A percentile compares a stretch with the other conserved stretches of the same genome.
These are phyloP conservation scores for Trichophyton schoenleinii DNA, from an alignment of 2,329 filamentous ascomycete genomes.

Conservation along the genomic window DNA sequence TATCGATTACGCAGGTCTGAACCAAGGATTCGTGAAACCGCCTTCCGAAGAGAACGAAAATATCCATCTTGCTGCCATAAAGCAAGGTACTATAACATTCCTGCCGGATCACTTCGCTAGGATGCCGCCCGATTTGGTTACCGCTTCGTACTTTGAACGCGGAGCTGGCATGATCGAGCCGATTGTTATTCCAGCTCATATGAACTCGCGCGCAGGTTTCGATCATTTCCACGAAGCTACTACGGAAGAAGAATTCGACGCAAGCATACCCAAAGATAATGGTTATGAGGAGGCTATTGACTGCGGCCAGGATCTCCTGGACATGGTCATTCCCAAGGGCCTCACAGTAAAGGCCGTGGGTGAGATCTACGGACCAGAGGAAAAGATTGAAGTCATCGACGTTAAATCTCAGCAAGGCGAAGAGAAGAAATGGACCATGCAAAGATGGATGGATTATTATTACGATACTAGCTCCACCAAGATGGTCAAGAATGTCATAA, in stretches of 20 bases:
- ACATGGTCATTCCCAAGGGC: conserved; percentile 55
- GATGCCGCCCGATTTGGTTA: conserved; percentile 51
- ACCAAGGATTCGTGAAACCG: conserved; percentile 53
- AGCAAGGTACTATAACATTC: conserved; percentile 50
- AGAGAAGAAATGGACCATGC: conserved; percentile 52
- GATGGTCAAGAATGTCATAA: conserved; percentile 56
- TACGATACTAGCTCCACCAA: conserved; percentile 50
- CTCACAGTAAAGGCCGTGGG: conserved; percentile 52
- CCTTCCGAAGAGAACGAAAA: conserved; percentile 53
- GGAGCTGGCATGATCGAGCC: conserved; percentile 53
- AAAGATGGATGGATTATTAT: conserved; percentile 55
- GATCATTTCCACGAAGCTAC: conserved; percentile 22
- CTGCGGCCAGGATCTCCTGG: conserved; percentile 51
- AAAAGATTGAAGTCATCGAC: conserved; percentile 54
- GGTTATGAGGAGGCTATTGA: conserved; percentile 38
- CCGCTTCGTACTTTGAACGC: conserved; percentile 50
- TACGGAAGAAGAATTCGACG: conserved; percentile 21
- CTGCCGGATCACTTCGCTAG: conserved; percentile 50
- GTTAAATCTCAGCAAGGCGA: conserved; percentile 57
- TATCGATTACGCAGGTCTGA: conserved; percentile 56
- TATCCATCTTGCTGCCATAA: conserved; percentile 56
- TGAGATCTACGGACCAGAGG: conserved; percentile 51
- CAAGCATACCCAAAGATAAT: conserved; percentile 28
- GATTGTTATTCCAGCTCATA: conserved; percentile 51
- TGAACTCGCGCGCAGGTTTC: conserved; percentile 40